A percentile compares a stretch with the other conserved stretches of the same genome.
These are phyloP conservation scores for Nematocida sp. DNA, from an alignment of 371 early-diverging fungal genomes.

Conservation along the genomic window DNA sequence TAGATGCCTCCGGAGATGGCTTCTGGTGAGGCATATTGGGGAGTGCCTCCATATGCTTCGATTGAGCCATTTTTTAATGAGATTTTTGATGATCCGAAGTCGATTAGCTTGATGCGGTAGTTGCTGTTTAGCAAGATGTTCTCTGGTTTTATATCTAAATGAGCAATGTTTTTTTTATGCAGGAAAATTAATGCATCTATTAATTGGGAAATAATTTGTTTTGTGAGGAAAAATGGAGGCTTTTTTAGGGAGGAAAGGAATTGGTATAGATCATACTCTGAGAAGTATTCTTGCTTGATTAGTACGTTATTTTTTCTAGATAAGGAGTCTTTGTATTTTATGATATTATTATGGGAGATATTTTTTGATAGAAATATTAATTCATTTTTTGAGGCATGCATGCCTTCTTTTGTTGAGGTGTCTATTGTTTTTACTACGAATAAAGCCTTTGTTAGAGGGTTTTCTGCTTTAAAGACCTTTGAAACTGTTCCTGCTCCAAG, in stretches of 20 bases:
- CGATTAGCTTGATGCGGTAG: constrained; percentile 63
- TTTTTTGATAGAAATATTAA: background rate
- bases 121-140: constrained; percentile 78
- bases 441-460: background rate
- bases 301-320: background rate
- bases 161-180: constrained; percentile 84
- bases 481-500: background rate
- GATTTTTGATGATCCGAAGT: constrained; percentile 66
- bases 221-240: no score
- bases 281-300: constrained; percentile 46
- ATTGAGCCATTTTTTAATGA: constrained; percentile 37
- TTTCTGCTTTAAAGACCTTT: constrained; percentile 14
- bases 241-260: background rate
- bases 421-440: constrained; percentile 15
- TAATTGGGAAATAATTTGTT: constrained; percentile 69
- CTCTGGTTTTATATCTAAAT: constrained; percentile 91
- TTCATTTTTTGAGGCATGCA: constrained; percentile 14
- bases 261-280: constrained; percentile 21
- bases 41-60: constrained; percentile 67
- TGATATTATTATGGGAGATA: constrained; percentile 10
- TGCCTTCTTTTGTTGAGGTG: background rate
- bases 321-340: constrained; percentile 11
- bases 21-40: constrained; percentile 71
- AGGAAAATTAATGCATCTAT: constrained; percentile 79
- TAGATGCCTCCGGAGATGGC: constrained; percentile 69